phyloP scores from a whole-genome alignment of 768 basidiomycete genomes.

The Pleurotus pulmonarius region DNA sequence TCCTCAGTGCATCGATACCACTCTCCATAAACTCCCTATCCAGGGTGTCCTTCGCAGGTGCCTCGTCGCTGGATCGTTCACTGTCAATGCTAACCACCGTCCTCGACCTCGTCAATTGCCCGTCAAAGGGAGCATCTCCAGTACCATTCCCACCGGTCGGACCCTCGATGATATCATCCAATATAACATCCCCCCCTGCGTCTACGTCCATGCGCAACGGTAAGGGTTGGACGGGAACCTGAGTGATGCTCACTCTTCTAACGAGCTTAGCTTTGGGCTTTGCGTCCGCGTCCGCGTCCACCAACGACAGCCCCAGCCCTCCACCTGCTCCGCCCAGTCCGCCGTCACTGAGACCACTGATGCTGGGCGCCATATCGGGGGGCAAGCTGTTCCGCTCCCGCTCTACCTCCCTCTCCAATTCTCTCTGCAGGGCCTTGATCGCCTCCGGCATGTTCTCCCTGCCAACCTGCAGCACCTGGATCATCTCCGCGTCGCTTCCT shows the following conservation, averaged over 20 bases:
- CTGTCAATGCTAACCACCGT: constrained; percentile 12
- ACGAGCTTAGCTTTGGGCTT: constrained; percentile 6
- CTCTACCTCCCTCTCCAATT: constrained; percentile 46
- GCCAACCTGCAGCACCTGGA: constrained; percentile 57
- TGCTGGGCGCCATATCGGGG: not conserved
- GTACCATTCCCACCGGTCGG: not conserved
- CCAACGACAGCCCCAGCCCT: constrained; percentile 6
- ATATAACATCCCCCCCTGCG: not conserved
- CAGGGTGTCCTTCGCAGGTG: constrained; percentile 39
- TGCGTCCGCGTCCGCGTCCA: constrained; percentile 6
- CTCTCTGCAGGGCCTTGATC: constrained; percentile 74
- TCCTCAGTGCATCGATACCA: constrained; percentile 66
- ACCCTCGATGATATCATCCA: not conserved
- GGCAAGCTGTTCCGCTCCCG: constrained; percentile 14
- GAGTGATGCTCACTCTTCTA: not conserved
- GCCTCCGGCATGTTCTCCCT: constrained; percentile 76
- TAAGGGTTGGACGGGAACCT: not conserved
- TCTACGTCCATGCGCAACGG: not conserved
- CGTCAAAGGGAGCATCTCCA: not conserved
- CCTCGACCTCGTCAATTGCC: not conserved
- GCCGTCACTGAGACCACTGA: not conserved
- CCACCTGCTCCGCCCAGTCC: not conserved
- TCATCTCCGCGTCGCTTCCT: constrained; percentile 60
- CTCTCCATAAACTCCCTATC: constrained; percentile 70
- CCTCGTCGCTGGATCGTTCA: constrained; percentile 5